Percentiles rank a stretch among this genome's conserved stretches.
Conservation (phyloP, 2,329 filamentous ascomycete species). For the Monosporascus sp. region DNA sequence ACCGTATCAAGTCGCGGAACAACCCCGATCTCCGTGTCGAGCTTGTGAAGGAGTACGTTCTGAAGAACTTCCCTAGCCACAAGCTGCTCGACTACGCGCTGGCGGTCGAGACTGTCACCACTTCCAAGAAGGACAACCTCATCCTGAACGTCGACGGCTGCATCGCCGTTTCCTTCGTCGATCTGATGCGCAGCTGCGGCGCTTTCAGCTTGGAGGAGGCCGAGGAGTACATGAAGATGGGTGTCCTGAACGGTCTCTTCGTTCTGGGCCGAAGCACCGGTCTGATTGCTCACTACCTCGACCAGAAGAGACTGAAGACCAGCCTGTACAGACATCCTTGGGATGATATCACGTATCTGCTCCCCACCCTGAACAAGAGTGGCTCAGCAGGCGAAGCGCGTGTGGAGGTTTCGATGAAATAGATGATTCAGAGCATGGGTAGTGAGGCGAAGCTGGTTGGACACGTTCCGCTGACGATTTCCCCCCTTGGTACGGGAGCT, state of each 20-base stretch:
- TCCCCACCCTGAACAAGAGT: constrained; percentile 70
- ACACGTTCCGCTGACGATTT: neutral
- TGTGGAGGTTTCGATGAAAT: constrained; percentile 78
- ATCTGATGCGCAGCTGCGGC: constrained; percentile 94
- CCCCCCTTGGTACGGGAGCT: neutral
- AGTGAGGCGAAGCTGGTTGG: neutral
- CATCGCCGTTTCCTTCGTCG: constrained; percentile 97
- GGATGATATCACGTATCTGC: constrained; percentile 96
- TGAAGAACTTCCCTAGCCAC: constrained; percentile 94
- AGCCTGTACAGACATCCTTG: constrained; percentile 98
- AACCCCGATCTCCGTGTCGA: constrained; percentile 99
- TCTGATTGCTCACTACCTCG: constrained; percentile 98
- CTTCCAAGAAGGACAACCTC: constrained; percentile 99
- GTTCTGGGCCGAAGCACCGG: constrained; percentile 95
- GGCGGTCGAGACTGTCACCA: constrained; percentile 95
- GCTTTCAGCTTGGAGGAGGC: constrained; percentile 95
- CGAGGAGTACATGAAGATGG: constrained; percentile 98
- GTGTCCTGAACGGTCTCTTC: constrained; percentile 98
- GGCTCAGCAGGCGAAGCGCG: constrained; percentile 75
- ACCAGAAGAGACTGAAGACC: constrained; percentile 98
- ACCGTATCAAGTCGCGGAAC: constrained; percentile 99
- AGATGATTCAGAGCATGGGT: constrained; percentile 20
- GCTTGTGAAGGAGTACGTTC: constrained; percentile 97
- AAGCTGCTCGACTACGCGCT: constrained; percentile 99
- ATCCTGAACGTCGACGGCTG: constrained; percentile 99